A percentile compares a stretch with the other conserved stretches of the same genome.
Conservation (phyloP, 169 alveolate species). For the Cryptosporidium meleagridis region DNA sequence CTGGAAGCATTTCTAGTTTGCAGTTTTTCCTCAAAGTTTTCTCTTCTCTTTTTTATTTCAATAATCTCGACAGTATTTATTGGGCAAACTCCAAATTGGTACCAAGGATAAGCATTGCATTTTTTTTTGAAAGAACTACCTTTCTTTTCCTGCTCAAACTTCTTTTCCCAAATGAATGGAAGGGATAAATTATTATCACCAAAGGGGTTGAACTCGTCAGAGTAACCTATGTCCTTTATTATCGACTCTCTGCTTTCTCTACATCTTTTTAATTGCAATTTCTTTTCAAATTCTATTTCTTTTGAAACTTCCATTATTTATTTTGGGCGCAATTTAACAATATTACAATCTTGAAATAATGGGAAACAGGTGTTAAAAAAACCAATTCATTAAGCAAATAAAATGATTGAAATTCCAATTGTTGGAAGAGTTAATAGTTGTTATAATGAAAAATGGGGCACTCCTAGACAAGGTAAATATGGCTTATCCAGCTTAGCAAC, state of each 20-base stretch:
- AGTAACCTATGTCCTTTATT: constrained; percentile 28
- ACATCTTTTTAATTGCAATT: constrained; percentile 35
- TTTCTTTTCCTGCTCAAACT: constrained; percentile 23
- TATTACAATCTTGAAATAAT: background rate
- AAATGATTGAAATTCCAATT: constrained; percentile 1
- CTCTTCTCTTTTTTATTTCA: constrained; percentile 48
- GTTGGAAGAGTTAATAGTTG: constrained; percentile 33
- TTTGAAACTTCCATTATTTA: background rate
- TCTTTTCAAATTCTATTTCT: constrained; percentile 36
- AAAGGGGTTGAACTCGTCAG: constrained; percentile 64
- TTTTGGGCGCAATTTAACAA: background rate
- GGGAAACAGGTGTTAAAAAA: background rate
- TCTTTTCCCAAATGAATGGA: constrained; percentile 70
- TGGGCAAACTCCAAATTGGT: constrained; percentile 45
- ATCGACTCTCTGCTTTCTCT: constrained; percentile 14
- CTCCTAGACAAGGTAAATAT: constrained; percentile 58
- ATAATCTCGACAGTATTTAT: constrained; percentile 29
- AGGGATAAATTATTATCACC: constrained; percentile 56
- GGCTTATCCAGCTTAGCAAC: constrained; percentile 3
- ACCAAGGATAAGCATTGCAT: constrained; percentile 59
- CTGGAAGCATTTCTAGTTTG: background rate
- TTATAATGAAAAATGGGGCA: constrained; percentile 53
- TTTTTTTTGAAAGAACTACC: background rate
- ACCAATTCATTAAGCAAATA: background rate
- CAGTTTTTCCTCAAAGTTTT: constrained; percentile 7